Evolutionary conservation across 2,329 filamentous ascomycete species (phyloP).

Genomic region (Orbilia javanica): DNA sequence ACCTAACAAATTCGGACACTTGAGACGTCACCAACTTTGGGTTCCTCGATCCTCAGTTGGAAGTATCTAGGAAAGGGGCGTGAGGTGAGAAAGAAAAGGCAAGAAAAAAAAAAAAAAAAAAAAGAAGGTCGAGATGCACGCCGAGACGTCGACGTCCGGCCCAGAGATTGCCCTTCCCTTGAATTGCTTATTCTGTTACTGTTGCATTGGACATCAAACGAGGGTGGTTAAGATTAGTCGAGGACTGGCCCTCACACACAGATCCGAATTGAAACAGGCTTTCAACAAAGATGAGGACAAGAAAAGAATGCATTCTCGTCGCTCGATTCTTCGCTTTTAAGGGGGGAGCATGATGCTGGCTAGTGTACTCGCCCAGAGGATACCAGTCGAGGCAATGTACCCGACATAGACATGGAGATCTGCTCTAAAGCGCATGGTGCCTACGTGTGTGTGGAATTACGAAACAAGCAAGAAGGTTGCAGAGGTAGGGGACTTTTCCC

Average conservation of each 20-base stretch:
- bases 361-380: not conserved
- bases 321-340: conserved; percentile 14
- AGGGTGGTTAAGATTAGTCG: conserved; percentile 28
- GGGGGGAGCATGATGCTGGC: conserved; percentile 13
- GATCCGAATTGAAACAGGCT: conserved; percentile 25
- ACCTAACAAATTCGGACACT: conserved; percentile 29
- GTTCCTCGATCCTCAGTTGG: not conserved
- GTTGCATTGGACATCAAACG: conserved; percentile 29
- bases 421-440: conserved; percentile 13
- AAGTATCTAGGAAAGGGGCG: conserved; percentile 8
- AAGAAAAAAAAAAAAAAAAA: not conserved
- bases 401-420: conserved; percentile 19
- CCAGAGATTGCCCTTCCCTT: not conserved
- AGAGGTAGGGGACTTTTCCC: conserved; percentile 51
- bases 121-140: not conserved
- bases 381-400: conserved; percentile 8
- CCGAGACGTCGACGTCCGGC: not conserved
- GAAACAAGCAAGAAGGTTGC: conserved; percentile 35
- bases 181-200: conserved; percentile 19
- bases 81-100: not conserved
- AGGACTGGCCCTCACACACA: conserved; percentile 32
- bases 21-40: conserved; percentile 5
- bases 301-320: conserved; percentile 4
- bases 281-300: conserved; percentile 25
- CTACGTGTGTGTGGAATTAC: conserved; percentile 18